Percentiles rank a stretch among this genome's conserved stretches.
These are phyloP conservation scores for Trifolium subterraneum DNA, from an alignment of 306 rosid species.

Conservation along the genomic window DNA sequence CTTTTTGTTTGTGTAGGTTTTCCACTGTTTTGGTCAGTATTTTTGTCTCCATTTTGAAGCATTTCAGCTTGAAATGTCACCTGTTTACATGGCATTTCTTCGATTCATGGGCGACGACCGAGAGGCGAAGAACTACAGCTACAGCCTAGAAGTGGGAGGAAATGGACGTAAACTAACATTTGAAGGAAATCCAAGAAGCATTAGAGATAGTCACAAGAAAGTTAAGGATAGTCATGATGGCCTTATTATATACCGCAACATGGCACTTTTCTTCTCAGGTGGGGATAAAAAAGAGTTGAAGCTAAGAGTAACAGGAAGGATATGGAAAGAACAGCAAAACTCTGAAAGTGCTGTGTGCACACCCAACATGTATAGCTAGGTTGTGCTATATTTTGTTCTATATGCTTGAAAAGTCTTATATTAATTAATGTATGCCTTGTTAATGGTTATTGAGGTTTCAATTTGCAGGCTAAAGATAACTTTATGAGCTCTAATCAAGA, in stretches of 20 bases:
- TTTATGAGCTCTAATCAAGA: no score
- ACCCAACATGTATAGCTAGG: slow-evolving; percentile 64
- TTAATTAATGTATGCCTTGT: slow-evolving; percentile 28
- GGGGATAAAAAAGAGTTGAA: slow-evolving; percentile 80
- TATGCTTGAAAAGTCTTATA: slow-evolving; percentile 16
- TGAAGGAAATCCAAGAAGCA: slow-evolving; percentile 75
- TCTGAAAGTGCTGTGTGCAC: slow-evolving; percentile 64
- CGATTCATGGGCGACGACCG: slow-evolving; percentile 81
- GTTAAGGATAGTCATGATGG: slow-evolving; percentile 84
- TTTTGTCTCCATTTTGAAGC: slow-evolving; percentile 88
- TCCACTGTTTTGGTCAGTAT: slow-evolving; percentile 78
- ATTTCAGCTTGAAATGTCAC: slow-evolving; percentile 79
- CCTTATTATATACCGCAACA: slow-evolving; percentile 71
- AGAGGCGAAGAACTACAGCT: slow-evolving; percentile 69
- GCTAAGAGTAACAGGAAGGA: slow-evolving; percentile 75
- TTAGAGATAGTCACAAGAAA: slow-evolving; percentile 76
- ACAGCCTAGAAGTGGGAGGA: slow-evolving; percentile 83
- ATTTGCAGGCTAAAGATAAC: no score
- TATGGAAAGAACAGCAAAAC: slow-evolving; percentile 82
- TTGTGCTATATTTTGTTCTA: slow-evolving; percentile 43
- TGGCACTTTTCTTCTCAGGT: slow-evolving; percentile 84
- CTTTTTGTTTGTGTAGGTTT: slow-evolving; percentile 55
- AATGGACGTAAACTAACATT: slow-evolving; percentile 69
- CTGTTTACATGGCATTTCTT: slow-evolving; percentile 80
- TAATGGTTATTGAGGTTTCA: neutral